phyloP scores from a whole-genome alignment of 73 alveolate species.

The Paramecium primaurelia region DNA sequence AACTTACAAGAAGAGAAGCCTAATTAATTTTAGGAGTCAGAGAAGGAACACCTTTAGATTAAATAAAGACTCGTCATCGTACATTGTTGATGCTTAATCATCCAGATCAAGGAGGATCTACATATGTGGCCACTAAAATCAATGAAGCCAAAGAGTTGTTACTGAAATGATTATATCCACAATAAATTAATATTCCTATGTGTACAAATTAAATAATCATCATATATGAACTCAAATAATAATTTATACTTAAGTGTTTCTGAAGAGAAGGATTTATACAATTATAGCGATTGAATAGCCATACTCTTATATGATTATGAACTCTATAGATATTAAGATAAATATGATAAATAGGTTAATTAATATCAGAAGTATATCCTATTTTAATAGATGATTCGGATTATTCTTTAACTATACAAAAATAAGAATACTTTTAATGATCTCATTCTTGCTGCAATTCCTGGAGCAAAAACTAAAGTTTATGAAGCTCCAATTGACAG shows the following conservation, averaged over 20 bases:
- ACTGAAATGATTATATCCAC: conserved; percentile 32
- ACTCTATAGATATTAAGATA: background rate
- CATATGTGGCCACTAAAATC: conserved; percentile 83
- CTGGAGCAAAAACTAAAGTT: background rate
- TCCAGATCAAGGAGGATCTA: conserved; percentile 92
- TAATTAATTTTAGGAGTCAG: conserved; percentile 76
- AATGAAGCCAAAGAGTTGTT: conserved; percentile 90
- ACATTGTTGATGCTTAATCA: conserved; percentile 85
- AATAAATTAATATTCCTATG: background rate
- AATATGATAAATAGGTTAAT: background rate
- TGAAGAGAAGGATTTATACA: background rate
- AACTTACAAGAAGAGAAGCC: conserved; percentile 84
- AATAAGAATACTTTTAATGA: background rate
- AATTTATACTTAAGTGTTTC: background rate
- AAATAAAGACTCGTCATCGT: conserved; percentile 74
- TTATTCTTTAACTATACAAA: background rate
- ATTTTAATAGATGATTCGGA: conserved; percentile 8
- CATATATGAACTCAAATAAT: background rate
- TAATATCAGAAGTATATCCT: background rate
- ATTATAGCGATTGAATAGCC: background rate
- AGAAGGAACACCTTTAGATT: conserved; percentile 66
- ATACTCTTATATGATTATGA: background rate
- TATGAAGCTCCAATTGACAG: background rate
- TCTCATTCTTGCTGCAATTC: background rate
- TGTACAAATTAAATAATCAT: background rate